A percentile compares a stretch with the other conserved stretches of the same genome.
Conservation (phyloP, 2,329 filamentous ascomycete genomes). For the Diaporthe helianthi region DNA sequence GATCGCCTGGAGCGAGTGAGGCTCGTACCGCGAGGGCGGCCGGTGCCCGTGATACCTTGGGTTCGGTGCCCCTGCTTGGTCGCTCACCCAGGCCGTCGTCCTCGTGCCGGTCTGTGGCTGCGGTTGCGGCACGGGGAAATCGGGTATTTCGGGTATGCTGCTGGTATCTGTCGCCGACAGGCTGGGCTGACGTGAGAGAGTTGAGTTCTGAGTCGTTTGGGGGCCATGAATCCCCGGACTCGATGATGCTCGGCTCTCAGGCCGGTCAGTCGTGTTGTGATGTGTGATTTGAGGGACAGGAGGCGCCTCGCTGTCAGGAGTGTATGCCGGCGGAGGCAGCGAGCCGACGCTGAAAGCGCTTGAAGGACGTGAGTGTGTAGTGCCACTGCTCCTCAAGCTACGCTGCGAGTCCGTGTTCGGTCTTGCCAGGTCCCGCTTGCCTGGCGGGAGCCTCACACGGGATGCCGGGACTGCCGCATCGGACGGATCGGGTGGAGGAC, state of each 20-base stretch:
- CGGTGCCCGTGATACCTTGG: slow-evolving; percentile 15
- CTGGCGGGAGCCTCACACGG: not conserved
- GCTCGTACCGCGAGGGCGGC: slow-evolving; percentile 11
- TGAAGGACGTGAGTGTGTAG: slow-evolving; percentile 6
- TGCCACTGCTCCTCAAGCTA: slow-evolving; percentile 12
- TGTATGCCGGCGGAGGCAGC: slow-evolving; percentile 26
- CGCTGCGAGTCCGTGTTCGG: slow-evolving; percentile 14
- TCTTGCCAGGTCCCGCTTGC: not conserved
- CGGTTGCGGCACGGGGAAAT: slow-evolving; percentile 11
- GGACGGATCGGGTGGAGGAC: not conserved
- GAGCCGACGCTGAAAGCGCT: slow-evolving; percentile 22
- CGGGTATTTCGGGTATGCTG: slow-evolving; percentile 7
- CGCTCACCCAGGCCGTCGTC: slow-evolving; percentile 27
- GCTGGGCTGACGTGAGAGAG: not conserved
- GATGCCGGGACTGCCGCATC: not conserved
- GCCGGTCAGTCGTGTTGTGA: not conserved
- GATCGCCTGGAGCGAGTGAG: slow-evolving; percentile 16
- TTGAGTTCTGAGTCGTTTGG: not conserved
- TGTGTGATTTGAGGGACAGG: slow-evolving; percentile 10
- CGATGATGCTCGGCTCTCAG: slow-evolving; percentile 16
- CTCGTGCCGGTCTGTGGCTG: slow-evolving; percentile 8
- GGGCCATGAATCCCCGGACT: not conserved
- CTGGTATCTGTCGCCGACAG: not conserved
- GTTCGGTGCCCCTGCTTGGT: slow-evolving; percentile 8
- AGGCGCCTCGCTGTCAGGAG: slow-evolving; percentile 9